phyloP scores from a whole-genome alignment of 225 moss, liverwort and hornwort genomes.

The Climacium dendroides region DNA sequence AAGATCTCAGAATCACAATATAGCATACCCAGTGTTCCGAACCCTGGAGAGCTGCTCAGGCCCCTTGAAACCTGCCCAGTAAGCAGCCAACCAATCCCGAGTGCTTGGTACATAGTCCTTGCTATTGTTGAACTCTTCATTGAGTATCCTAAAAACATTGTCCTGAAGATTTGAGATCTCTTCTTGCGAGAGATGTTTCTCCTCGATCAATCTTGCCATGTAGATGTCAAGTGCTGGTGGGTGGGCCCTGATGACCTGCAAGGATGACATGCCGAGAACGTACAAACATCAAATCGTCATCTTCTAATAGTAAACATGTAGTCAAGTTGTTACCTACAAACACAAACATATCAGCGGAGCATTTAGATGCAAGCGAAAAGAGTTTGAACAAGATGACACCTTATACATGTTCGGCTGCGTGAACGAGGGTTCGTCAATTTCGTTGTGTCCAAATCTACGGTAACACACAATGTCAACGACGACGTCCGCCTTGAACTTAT shows the following conservation, averaged over 20 bases:
- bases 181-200: conserved; percentile 52
- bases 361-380: not conserved
- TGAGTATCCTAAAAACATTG: conserved; percentile 62
- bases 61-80: conserved; percentile 97
- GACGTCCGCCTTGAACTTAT: conserved; percentile 78
- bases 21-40: conserved; percentile 81
- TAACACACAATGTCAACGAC: conserved; percentile 98
- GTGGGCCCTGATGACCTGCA: conserved; percentile 81
- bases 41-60: conserved; percentile 92
- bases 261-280: not conserved
- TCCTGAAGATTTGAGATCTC: conserved; percentile 64
- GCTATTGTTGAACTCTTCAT: conserved; percentile 85
- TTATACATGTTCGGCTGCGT: conserved; percentile 99
- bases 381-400: conserved; percentile 8
- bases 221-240: conserved; percentile 80
- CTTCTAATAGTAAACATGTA: not conserved
- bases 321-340: not conserved
- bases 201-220: conserved; percentile 58
- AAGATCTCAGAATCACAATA: not conserved
- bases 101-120: conserved; percentile 89
- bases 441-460: conserved; percentile 94
- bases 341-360: not conserved
- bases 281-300: not conserved
- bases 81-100: conserved; percentile 94
- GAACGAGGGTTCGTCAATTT: conserved; percentile 94